Evolutionary conservation across 768 basidiomycete genomes (phyloP).

Genomic region (Hericium erinaceus): DNA sequence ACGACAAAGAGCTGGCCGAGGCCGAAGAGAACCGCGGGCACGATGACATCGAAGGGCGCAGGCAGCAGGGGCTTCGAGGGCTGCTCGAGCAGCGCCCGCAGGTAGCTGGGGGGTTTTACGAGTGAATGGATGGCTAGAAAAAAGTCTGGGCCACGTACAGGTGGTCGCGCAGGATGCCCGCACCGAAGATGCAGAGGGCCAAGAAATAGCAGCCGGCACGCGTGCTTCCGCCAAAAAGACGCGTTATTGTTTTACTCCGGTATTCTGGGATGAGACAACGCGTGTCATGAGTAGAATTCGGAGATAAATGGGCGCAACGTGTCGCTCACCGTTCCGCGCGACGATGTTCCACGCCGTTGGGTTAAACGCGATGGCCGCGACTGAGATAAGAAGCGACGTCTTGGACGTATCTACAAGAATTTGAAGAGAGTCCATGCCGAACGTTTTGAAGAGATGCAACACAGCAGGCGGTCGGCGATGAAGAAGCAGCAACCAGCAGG

Average conservation of each 20-base stretch:
- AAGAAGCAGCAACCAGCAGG: background rate
- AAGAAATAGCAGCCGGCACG: constrained; percentile 81
- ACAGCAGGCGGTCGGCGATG: background rate
- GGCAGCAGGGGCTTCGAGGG: constrained; percentile 61
- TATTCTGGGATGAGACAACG: constrained; percentile 42
- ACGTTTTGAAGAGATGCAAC: background rate
- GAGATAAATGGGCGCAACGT: background rate
- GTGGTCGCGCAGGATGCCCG: constrained; percentile 78
- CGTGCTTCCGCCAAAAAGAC: constrained; percentile 67
- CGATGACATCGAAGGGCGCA: constrained; percentile 47
- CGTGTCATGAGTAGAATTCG: background rate
- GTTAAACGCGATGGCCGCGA: constrained; percentile 79
- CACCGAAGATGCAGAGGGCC: constrained; percentile 72
- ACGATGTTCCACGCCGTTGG: constrained; percentile 95
- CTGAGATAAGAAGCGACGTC: constrained; percentile 51
- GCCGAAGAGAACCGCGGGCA: constrained; percentile 53
- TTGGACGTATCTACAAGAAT: constrained; percentile 50
- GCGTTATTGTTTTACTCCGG: constrained; percentile 81
- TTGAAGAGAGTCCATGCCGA: constrained; percentile 21
- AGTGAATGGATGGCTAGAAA: background rate
- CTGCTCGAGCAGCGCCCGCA: constrained; percentile 65
- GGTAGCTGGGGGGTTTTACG: constrained; percentile 44
- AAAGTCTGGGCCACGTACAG: constrained; percentile 43
- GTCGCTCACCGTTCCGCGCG: constrained; percentile 72
- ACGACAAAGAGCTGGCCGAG: constrained; percentile 81